Evolutionary conservation across 306 rosid species (phyloP).

Genomic region (Cicer arietinum): DNA sequence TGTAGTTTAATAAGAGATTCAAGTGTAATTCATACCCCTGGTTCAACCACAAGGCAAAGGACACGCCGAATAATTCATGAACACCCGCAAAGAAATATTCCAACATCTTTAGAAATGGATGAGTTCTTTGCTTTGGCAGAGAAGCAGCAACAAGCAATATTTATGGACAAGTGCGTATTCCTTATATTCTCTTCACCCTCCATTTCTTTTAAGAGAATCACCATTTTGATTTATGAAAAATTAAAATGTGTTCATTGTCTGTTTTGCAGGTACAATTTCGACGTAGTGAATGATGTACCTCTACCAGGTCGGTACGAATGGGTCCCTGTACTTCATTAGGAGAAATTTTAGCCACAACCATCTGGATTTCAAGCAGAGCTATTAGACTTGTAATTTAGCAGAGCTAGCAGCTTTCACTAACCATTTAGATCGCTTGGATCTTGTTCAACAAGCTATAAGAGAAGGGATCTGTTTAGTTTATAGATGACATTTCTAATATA

Average conservation of each 20-base stretch:
- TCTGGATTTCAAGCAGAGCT: slow-evolving; percentile 41
- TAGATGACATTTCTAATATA: slow-evolving; percentile 36
- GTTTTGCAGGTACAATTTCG: slow-evolving; percentile 86
- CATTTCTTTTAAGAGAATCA: too few relatives aligned
- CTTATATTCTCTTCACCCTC: not conserved
- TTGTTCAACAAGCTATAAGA: slow-evolving; percentile 22
- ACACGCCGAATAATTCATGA: slow-evolving; percentile 43
- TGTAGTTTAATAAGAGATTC: slow-evolving; percentile 73
- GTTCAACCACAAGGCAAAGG: slow-evolving; percentile 70
- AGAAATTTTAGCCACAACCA: not conserved
- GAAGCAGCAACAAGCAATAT: slow-evolving; percentile 75
- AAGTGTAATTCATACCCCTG: slow-evolving; percentile 57
- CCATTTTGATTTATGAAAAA: too few relatives aligned
- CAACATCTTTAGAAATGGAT: slow-evolving; percentile 74
- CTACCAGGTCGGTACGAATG: slow-evolving; percentile 86
- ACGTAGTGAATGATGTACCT: slow-evolving; percentile 70
- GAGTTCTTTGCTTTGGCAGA: slow-evolving; percentile 85
- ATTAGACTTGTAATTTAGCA: slow-evolving; percentile 48
- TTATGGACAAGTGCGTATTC: slow-evolving; percentile 67
- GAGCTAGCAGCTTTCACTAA: slow-evolving; percentile 46
- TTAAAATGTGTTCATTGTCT: slow-evolving; percentile 2
- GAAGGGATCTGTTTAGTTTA: slow-evolving; percentile 41
- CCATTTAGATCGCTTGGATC: slow-evolving; percentile 44
- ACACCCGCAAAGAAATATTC: slow-evolving; percentile 60
- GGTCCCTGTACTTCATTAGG: slow-evolving; percentile 71